Evolutionary conservation across 148 eudicot species (phyloP), one percentile per base, ranked within the genome.

Genomic region (Rhododendron molle): DNA sequence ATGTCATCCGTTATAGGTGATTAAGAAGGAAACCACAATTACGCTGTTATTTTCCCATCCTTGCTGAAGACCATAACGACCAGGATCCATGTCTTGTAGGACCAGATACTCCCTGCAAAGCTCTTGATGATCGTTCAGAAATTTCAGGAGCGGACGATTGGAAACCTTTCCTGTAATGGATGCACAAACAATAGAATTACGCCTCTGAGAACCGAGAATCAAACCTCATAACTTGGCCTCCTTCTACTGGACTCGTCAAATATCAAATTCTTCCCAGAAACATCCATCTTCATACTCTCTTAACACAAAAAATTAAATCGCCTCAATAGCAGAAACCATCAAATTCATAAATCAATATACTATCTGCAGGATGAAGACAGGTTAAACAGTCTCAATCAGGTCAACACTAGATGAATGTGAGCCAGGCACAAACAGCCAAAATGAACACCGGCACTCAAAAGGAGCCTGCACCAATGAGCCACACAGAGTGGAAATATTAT

Each of bases 31-130:
- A 97, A 94, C 99, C 98, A 95, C 96, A 95, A 97, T 97, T 93
- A 97, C 99, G 99, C 99, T 97, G 99, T 95, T 95, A 95, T 97
- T 95, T 90, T 97, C 99, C 99, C 99, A 97, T 95, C 99, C 96
- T 90, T 94, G 99, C 93, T 93, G 99, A 87, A 85, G 95, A 91
- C 95, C 97, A 94, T 94, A 97, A 95, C 98, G 99, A 88, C 99
- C 96, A 88, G 78, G 94, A 88, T 97, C 99, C 99, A 97, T 97
- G 86, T 90, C 92, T 90, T 83, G 91, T 85, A 83, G 82, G 85
- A 88, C 87, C 87, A 79, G 92, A 85, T 89, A 92, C 81, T 89
- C 89, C 95, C 94, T 88, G 92, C 87, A 92, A 90, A 92, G 91
- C 91, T 90, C 92, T 93, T 89, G 89, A 87, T 87, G 93, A 87